Evolutionary conservation across 495 filamentous ascomycete genomes (phyloP), one percentile per base, ranked within the genome.

Genomic region (Lineolata rhizophorae): DNA sequence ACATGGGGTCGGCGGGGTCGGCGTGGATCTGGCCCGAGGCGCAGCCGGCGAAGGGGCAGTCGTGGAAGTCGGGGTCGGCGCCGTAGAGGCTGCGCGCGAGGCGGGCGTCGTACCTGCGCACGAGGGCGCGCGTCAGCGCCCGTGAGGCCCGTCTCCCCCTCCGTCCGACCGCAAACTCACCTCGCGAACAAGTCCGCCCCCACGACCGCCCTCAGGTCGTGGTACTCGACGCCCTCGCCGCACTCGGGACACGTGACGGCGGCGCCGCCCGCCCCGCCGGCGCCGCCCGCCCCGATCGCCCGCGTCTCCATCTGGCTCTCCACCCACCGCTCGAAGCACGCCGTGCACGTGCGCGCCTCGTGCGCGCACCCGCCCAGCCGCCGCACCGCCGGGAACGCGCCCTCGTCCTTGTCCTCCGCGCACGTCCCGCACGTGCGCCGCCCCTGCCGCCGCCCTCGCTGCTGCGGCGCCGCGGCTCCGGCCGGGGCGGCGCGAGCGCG

Each of bases 241-340:
- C 44, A 47, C 25, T 47, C 44, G 4, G 44, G 44, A 17, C 44
- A 47, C 12, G 27, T 19, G 8, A 47, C 36, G 18, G 40, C 41
- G 20, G 41, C 19, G 41, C 44, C 43, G 0, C 38, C 28, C 27
- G 39, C 38, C 16, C 20, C 14, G 18, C 26, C 17, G 22, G 41
- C 39, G 16, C 41, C 37, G 5, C 37, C 33, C 12, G 12, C n/a
- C n/a, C n/a, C n/a, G n/a, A n/a, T n/a, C n/a, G n/a, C n/a, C n/a
- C n/a, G n/a, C n/a, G n/a, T n/a, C n/a, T n/a, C n/a, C n/a, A n/a
- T n/a, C n/a, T n/a, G n/a, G n/a, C n/a, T n/a, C n/a, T n/a, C 13
- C 15, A 47, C 41, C 44, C 44, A 47, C 5, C 17, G 18, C 19
- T 34, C 21, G 1, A 47, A 20, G 27, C 44, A 47, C 16, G 24